phyloP scores from a whole-genome alignment of 164 flowering plant genomes.

The Sedum album region DNA sequence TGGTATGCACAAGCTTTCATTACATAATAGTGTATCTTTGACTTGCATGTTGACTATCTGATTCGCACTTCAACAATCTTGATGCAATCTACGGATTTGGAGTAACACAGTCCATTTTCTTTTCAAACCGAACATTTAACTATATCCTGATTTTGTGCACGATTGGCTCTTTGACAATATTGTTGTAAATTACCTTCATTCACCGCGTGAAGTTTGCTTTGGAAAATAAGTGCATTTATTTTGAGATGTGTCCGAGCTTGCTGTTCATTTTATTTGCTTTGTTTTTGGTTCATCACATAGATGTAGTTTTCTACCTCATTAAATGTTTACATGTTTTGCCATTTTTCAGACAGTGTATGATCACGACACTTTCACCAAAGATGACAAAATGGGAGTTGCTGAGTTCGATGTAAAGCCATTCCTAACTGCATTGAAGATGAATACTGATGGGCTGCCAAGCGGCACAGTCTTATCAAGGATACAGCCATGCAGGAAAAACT shows the following conservation, averaged over 20 bases:
- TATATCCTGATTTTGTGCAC: too few relatives aligned
- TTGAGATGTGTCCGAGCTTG: neutral
- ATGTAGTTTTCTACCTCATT: neutral
- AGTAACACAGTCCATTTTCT: too few relatives aligned
- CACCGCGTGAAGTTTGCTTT: neutral
- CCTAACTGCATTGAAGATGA: conserved; percentile 40
- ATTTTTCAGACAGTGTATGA: conserved; percentile 49
- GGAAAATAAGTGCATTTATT: neutral
- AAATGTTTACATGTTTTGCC: conserved; percentile 14
- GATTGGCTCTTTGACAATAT: too few relatives aligned
- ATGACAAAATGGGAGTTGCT: conserved; percentile 81
- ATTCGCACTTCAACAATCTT: too few relatives aligned
- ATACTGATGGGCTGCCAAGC: conserved; percentile 27
- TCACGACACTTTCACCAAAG: conserved; percentile 45
- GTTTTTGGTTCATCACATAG: too few relatives aligned
- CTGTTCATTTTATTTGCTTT: too few relatives aligned
- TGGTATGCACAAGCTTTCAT: conserved; percentile 34
- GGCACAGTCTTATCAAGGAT: conserved; percentile 43
- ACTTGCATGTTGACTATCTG: too few relatives aligned
- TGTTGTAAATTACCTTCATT: too few relatives aligned
- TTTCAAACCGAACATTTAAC: too few relatives aligned
- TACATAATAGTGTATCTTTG: too few relatives aligned
- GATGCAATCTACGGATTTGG: too few relatives aligned
- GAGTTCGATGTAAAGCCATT: conserved; percentile 46
- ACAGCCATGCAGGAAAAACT: conserved; percentile 45